Evolutionary conservation across 257 asterid genomes (phyloP).

Genomic region (Ilex aquifolium): DNA sequence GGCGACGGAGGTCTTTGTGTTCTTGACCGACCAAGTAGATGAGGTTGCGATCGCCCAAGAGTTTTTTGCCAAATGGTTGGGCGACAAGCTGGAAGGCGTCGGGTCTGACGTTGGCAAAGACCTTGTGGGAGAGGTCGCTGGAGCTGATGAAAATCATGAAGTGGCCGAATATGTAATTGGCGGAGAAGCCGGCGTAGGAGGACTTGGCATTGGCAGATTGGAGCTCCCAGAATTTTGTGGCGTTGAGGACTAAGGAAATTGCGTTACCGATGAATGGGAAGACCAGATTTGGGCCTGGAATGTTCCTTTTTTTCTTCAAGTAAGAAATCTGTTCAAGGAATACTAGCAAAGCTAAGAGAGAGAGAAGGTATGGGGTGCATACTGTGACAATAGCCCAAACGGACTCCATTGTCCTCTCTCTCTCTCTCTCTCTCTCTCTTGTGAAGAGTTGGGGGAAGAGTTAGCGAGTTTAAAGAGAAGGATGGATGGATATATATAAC

Average conservation of each 20-base stretch:
- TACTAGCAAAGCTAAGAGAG: conserved; percentile 37
- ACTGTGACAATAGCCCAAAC: conserved; percentile 28
- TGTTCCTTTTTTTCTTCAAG: conserved; percentile 56
- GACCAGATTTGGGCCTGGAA: conserved; percentile 76
- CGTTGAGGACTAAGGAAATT: conserved; percentile 45
- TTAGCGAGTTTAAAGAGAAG: too few species aligned
- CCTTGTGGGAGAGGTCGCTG: conserved; percentile 64
- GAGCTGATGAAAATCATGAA: conserved; percentile 76
- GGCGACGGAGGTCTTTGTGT: conserved; percentile 75
- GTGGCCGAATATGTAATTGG: conserved; percentile 70
- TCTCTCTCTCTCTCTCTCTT: background rate
- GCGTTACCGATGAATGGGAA: conserved; percentile 80
- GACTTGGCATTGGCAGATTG: conserved; percentile 68
- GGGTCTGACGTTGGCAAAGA: conserved; percentile 82
- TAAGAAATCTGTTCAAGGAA: conserved; percentile 67
- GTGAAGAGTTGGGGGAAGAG: too few species aligned
- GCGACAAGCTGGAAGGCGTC: conserved; percentile 91
- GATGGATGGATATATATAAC: too few species aligned
- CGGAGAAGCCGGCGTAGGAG: conserved; percentile 58
- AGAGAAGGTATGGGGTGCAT: conserved; percentile 41
- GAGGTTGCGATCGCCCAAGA: conserved; percentile 76
- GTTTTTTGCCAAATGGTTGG: conserved; percentile 83
- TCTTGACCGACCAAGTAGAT: conserved; percentile 87
- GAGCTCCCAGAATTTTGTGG: conserved; percentile 64
- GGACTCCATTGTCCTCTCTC: conserved; percentile 22